Conservation (phyloP, 192 early-diverging fungal genomes). For the Podila verticillata region DNA sequence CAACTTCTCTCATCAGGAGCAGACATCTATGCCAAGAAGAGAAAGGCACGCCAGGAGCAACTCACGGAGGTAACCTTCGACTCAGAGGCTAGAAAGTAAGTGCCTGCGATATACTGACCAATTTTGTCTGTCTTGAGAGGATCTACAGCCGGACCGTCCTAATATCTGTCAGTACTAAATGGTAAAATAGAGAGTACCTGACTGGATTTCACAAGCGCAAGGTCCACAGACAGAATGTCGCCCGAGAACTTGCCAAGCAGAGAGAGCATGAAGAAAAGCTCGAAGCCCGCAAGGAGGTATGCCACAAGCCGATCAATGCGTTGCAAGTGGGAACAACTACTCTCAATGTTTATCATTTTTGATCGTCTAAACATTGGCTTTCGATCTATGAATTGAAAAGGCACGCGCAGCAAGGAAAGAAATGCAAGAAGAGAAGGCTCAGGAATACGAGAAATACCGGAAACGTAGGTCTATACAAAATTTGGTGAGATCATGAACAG, state of each 20-base stretch:
- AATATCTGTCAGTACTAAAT: not conserved
- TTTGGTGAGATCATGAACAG: too few species aligned
- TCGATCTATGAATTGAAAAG: not conserved
- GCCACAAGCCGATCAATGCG: too few species aligned
- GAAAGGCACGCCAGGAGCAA: slow-evolving; percentile 68
- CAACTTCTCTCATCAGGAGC: slow-evolving; percentile 66
- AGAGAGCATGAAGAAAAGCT: slow-evolving; percentile 64
- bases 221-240: slow-evolving; percentile 70
- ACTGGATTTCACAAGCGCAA: slow-evolving; percentile 87
- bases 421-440: slow-evolving; percentile 63
- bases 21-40: slow-evolving; percentile 75
- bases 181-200: slow-evolving; percentile 64
- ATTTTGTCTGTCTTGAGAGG: not conserved
- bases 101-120: not conserved
- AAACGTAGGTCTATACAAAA: slow-evolving; percentile 28
- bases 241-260: slow-evolving; percentile 56
- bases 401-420: slow-evolving; percentile 58
- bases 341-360: not conserved
- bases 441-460: slow-evolving; percentile 60
- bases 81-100: slow-evolving; percentile 67
- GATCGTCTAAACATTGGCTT: not conserved
- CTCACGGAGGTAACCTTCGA: slow-evolving; percentile 74
- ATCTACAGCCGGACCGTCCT: too few species aligned
- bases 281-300: slow-evolving; percentile 61
- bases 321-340: not conserved